phyloP scores from a whole-genome alignment of 83 land plant species.

The Picea engelmannii region DNA sequence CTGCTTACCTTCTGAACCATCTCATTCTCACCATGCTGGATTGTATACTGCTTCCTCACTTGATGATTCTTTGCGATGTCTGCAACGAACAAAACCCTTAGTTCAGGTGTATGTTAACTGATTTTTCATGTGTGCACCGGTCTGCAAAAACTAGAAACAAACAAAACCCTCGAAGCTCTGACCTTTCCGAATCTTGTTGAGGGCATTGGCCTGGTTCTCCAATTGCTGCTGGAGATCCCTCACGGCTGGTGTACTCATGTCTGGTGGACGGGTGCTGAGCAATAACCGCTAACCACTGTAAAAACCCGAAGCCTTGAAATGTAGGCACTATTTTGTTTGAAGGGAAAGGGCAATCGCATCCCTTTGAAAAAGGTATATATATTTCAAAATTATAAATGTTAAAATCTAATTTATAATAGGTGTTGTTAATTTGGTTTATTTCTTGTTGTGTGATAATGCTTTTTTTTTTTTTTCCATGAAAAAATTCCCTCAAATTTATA shows the following conservation, averaged over 20 bases:
- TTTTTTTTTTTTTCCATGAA: too few species aligned
- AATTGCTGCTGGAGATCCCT: constrained; percentile 85
- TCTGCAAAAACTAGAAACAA: background rate
- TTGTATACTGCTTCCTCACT: constrained; percentile 95
- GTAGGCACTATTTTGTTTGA: too few species aligned
- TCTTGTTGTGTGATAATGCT: too few species aligned
- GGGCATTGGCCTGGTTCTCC: constrained; percentile 72
- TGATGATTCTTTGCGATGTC: constrained; percentile 98
- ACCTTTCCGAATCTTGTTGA: constrained; percentile 94
- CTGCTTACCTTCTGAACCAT: constrained; percentile 90
- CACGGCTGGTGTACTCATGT: constrained; percentile 24
- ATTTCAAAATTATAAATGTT: too few species aligned
- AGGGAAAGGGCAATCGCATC: too few species aligned
- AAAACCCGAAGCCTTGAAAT: too few species aligned
- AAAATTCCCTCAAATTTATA: too few species aligned
- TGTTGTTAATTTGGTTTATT: too few species aligned
- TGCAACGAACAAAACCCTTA: constrained; percentile 19
- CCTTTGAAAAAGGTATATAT: too few species aligned
- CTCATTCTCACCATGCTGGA: constrained; percentile 99
- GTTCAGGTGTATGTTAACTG: background rate
- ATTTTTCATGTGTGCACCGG: background rate
- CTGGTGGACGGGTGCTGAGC: too few species aligned
- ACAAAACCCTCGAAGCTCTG: constrained; percentile 1
- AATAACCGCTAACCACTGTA: too few species aligned
- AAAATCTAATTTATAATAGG: too few species aligned